Conservation (phyloP, 2,329 filamentous ascomycete species). For the Septoria linicola region DNA sequence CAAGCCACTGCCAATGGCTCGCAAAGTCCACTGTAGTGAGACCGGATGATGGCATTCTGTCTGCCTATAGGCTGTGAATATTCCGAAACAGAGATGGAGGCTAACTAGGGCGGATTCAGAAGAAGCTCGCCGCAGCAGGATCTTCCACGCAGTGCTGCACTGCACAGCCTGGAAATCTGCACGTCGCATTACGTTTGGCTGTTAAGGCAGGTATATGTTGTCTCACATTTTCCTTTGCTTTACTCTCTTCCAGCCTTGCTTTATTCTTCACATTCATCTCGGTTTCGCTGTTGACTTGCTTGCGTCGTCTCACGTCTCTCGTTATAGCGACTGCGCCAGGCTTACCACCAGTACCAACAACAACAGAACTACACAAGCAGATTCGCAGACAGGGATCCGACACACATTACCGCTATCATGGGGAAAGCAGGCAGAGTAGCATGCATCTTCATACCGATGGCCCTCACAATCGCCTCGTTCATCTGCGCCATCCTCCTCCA, state of each 20-base stretch:
- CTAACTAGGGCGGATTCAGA: no score
- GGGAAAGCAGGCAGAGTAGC: slow-evolving; percentile 73
- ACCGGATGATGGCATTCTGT: not conserved
- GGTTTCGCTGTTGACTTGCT: not conserved
- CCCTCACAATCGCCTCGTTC: slow-evolving; percentile 74
- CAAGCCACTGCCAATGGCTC: not conserved
- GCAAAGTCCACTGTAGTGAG: not conserved
- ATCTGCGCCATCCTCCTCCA: slow-evolving; percentile 63
- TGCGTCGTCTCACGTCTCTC: not conserved
- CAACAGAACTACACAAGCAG: not conserved
- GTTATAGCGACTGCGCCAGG: not conserved
- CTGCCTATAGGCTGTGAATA: not conserved
- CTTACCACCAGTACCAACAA: not conserved
- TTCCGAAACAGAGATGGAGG: not conserved
- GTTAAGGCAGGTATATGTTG: no score
- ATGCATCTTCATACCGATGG: slow-evolving; percentile 85
- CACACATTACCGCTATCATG: slow-evolving; percentile 48
- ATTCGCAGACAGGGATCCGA: not conserved
- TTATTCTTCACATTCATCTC: not conserved
- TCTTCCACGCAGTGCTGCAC: no score
- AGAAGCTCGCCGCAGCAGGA: no score
- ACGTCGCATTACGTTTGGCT: no score
- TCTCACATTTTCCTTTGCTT: no score
- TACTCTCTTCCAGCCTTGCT: not conserved
- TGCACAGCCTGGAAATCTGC: no score